These are phyloP conservation scores for Albugo candida DNA, from an alignment of 352 stramenopile genomes.

Conservation along the genomic window DNA sequence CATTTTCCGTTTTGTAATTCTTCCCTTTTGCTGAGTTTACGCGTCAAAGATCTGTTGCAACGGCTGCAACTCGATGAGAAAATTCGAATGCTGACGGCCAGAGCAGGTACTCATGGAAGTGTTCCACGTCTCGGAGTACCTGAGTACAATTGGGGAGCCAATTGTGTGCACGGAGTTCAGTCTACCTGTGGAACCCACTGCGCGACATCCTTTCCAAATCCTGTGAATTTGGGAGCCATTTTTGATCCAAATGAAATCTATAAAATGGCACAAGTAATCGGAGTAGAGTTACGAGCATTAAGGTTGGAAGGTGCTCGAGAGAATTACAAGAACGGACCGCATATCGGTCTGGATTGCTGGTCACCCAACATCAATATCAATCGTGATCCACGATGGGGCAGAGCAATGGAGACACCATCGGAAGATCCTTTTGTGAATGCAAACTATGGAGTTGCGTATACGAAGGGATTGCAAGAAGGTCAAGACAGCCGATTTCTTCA, in stretches of 20 bases:
- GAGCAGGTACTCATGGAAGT: slow-evolving; percentile 39
- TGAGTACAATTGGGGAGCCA: slow-evolving; percentile 86
- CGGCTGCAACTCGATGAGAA: slow-evolving; percentile 55
- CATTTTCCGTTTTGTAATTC: slow-evolving; percentile 63
- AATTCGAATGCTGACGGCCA: slow-evolving; percentile 40
- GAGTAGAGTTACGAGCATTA: slow-evolving; percentile 52
- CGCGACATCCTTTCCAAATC: slow-evolving; percentile 83
- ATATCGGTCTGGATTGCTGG: slow-evolving; percentile 84
- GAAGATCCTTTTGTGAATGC: slow-evolving; percentile 87
- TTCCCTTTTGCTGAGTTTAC: slow-evolving; percentile 24
- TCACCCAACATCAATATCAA: slow-evolving; percentile 93
- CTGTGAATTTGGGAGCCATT: slow-evolving; percentile 69
- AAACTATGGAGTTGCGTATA: slow-evolving; percentile 81
- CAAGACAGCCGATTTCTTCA: slow-evolving; percentile 44
- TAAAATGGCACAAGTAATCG: slow-evolving; percentile 78
- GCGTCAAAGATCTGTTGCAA: slow-evolving; percentile 61
- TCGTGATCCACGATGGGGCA: slow-evolving; percentile 85
- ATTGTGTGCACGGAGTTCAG: slow-evolving; percentile 85
- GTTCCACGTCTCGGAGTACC: slow-evolving; percentile 68
- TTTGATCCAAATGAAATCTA: slow-evolving; percentile 71
- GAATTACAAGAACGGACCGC: slow-evolving; percentile 32
- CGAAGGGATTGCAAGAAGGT: slow-evolving; percentile 73
- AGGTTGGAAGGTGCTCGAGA: slow-evolving; percentile 59
- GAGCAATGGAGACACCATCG: slow-evolving; percentile 84
- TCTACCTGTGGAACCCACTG: slow-evolving; percentile 52